phyloP scores from a whole-genome alignment of 2,329 filamentous ascomycete species.

The Neodidymelliopsis sp. region DNA sequence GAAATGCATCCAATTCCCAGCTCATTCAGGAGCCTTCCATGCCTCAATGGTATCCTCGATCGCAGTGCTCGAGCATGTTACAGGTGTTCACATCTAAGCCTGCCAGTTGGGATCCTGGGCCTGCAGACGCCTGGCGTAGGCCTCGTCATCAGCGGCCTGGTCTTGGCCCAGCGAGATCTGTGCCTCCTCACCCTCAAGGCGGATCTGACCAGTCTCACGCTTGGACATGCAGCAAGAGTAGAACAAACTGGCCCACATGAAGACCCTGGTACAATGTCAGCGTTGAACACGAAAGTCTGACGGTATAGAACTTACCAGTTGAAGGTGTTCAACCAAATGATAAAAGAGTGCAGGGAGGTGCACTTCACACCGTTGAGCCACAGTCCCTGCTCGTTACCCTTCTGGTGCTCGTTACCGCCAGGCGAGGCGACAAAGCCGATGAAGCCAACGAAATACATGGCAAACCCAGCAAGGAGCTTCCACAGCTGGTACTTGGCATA shows the following conservation, averaged over 20 bases:
- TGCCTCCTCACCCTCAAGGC: conserved; percentile 32
- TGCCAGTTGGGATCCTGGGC: conserved; percentile 31
- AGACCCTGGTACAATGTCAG: conserved; percentile 24
- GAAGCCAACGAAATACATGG: conserved; percentile 30
- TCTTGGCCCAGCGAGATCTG: conserved; percentile 19
- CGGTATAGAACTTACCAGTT: conserved; percentile 35
- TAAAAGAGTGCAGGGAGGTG: conserved; percentile 26
- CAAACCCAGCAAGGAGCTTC: conserved; percentile 29
- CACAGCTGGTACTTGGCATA: conserved; percentile 35
- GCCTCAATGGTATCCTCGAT: too few species aligned
- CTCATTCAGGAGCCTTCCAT: too few species aligned
- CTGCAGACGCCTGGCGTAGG: conserved; percentile 28
- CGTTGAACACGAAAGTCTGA: too few species aligned
- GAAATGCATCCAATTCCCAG: too few species aligned
- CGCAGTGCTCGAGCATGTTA: neutral
- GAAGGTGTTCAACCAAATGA: conserved; percentile 33
- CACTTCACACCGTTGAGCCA: conserved; percentile 31
- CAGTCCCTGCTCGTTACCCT: conserved; percentile 18
- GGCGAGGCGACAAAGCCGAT: conserved; percentile 18
- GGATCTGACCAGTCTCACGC: conserved; percentile 29
- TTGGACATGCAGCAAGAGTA: conserved; percentile 39
- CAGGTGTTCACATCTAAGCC: conserved; percentile 1
- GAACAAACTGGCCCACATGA: conserved; percentile 35
- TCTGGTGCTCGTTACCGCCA: conserved; percentile 9
- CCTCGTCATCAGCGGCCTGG: conserved; percentile 26